Evolutionary conservation across 139 green algal genomes (phyloP), one percentile per base, ranked within the genome.

Genomic region (Volvox reticuliferus): DNA sequence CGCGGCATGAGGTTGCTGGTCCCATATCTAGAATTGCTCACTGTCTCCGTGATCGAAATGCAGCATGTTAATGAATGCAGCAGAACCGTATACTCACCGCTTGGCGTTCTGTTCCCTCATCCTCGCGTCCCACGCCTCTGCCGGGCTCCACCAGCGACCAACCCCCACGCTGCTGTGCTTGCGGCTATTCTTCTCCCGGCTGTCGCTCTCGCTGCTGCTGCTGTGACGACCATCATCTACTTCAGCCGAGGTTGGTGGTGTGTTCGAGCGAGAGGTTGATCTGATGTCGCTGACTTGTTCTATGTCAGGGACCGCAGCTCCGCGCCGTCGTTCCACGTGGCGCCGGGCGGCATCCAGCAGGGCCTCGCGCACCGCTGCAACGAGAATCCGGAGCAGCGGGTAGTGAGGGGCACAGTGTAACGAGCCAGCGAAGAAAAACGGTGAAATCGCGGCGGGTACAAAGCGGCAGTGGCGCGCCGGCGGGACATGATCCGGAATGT

Each of bases 91-190:
- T n/a, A 12, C 79, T 44, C 35, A 88, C 82, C 65, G 33, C 21
- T 88, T 88, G 35, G 33, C 32, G 33, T 79, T 36, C 35, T 67
- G 63, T 26, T 88, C 82, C 82, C 79, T 88, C 32, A 32, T 12
- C 62, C 19, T 73, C 65, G 24, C 21, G 16, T 16, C 21, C 65
- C 24, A 28, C 65, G 9, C 65, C 65, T 5, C 65, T 12, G 65
- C 65, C 65, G 65, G 12, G 65, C 65, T 30, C 65, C 65, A 12
- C 65, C 44, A 55, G 44, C 44, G 44, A 55, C 44, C 9, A 9
- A 9, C 9, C 44, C 9, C 44, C 9, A 55, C 44, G 44, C 44
- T 55, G 44, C 50, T 79, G 17, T 61, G 50, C 30, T 33, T 33
- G 61, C 82, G 20, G 62, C 30, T 22, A 20, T n/a, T 63, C 82